These are phyloP conservation scores for Lipomyces kockii DNA, from an alignment of 805 yeast genomes.

Conservation along the genomic window DNA sequence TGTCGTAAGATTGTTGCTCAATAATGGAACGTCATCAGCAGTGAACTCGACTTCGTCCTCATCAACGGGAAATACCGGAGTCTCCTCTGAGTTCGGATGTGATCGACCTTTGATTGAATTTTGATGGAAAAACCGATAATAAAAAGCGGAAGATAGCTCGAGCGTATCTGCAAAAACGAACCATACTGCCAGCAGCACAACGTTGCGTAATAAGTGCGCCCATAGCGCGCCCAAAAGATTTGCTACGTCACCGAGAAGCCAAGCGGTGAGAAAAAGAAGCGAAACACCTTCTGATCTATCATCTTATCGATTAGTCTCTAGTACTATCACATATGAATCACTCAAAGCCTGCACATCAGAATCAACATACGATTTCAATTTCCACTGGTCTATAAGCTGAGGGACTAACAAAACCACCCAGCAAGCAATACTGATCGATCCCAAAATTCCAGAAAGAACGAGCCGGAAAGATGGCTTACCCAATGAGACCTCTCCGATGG, in stretches of 20 bases:
- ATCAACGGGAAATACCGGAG: background rate
- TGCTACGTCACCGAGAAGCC: slow-evolving; percentile 74
- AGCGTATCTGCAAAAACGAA: slow-evolving; percentile 71
- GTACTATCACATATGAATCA: background rate
- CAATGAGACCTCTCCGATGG: background rate
- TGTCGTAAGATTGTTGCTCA: background rate
- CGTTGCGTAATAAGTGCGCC: slow-evolving; percentile 73
- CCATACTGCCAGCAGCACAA: slow-evolving; percentile 73
- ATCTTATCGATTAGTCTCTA: background rate
- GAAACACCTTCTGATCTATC: slow-evolving; percentile 78
- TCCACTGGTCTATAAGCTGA: slow-evolving; percentile 80
- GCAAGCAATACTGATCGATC: slow-evolving; percentile 73
- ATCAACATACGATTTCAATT: slow-evolving; percentile 53
- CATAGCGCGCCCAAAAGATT: slow-evolving; percentile 70
- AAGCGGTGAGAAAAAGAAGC: slow-evolving; percentile 64
- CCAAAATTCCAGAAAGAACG: slow-evolving; percentile 48
- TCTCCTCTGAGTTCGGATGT: background rate
- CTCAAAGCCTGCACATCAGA: background rate
- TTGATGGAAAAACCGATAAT: slow-evolving; percentile 50
- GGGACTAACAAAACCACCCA: slow-evolving; percentile 80
- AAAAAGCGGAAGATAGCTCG: slow-evolving; percentile 61
- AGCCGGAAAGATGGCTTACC: slow-evolving; percentile 8
- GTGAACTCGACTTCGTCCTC: slow-evolving; percentile 9
- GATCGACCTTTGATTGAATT: background rate
- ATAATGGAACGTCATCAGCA: slow-evolving; percentile 5